Evolutionary conservation across 805 yeast species (phyloP).

Genomic region (Myxozyma lipomycoides): DNA sequence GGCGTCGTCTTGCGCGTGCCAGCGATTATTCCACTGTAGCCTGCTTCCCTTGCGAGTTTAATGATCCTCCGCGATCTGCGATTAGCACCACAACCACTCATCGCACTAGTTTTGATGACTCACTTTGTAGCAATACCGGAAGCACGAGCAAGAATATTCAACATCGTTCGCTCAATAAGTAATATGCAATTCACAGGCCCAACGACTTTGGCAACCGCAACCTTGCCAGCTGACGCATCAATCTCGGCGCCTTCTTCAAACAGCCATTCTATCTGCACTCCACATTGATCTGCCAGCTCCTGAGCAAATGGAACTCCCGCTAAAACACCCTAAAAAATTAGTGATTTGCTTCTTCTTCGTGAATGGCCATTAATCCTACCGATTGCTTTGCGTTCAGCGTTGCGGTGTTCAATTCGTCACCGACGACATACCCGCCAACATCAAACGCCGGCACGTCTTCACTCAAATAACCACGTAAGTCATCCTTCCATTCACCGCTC

Average conservation of each 20-base stretch:
- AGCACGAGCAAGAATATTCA: slow-evolving; percentile 74
- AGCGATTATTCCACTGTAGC: slow-evolving; percentile 81
- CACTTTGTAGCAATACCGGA: slow-evolving; percentile 81
- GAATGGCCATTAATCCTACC: slow-evolving; percentile 12
- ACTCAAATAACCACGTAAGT: slow-evolving; percentile 66
- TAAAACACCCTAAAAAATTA: slow-evolving; percentile 51
- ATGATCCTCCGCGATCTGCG: slow-evolving; percentile 49
- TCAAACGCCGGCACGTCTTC: slow-evolving; percentile 95
- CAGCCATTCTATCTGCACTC: slow-evolving; percentile 67
- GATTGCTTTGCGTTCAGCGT: slow-evolving; percentile 73
- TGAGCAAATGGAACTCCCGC: slow-evolving; percentile 87
- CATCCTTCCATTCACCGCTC: slow-evolving; percentile 76
- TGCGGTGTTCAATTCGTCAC: slow-evolving; percentile 65
- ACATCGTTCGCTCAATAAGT: slow-evolving; percentile 79
- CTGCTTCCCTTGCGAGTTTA: slow-evolving; percentile 57
- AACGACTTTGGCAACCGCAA: slow-evolving; percentile 68
- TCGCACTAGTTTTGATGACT: neutral
- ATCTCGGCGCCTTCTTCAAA: slow-evolving; percentile 63
- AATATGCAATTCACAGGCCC: slow-evolving; percentile 80
- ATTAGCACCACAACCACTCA: neutral
- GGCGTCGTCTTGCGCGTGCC: slow-evolving; percentile 98
- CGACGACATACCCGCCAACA: slow-evolving; percentile 94
- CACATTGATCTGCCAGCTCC: slow-evolving; percentile 78
- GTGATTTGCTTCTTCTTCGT: neutral
- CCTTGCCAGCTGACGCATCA: slow-evolving; percentile 50